Evolutionary conservation across 352 stramenopile species (phyloP).

Genomic region (Aphanomyces invadans): DNA sequence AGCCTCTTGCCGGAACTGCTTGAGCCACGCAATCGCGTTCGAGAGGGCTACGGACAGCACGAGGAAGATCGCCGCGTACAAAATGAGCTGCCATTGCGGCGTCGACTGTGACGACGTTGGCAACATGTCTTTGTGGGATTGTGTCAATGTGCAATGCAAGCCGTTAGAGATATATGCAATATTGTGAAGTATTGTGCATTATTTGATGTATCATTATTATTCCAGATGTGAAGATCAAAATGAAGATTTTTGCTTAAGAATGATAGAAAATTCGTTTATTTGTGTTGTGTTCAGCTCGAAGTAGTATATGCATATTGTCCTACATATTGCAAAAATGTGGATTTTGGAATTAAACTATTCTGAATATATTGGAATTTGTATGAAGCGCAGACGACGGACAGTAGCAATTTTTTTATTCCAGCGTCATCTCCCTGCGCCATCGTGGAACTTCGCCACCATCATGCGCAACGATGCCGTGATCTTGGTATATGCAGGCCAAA

Average conservation of each 20-base stretch:
- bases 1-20: slow-evolving; percentile 51
- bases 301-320: too few relatives aligned
- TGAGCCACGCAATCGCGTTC: slow-evolving; percentile 54
- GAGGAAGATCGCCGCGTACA: slow-evolving; percentile 30
- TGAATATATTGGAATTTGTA: background rate
- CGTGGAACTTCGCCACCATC: too few relatives aligned
- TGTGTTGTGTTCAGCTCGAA: too few relatives aligned
- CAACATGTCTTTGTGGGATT: too few relatives aligned
- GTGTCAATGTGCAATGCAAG: too few relatives aligned
- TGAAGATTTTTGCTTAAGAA: too few relatives aligned
- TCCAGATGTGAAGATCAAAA: too few relatives aligned
- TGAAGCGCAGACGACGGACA: background rate
- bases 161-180: too few relatives aligned
- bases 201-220: too few relatives aligned
- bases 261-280: too few relatives aligned
- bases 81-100: background rate
- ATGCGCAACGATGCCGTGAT: slow-evolving; percentile 13
- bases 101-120: background rate
- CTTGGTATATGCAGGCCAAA: slow-evolving; percentile 5
- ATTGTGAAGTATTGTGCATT: too few relatives aligned
- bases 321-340: too few relatives aligned
- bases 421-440: background rate
- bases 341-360: background rate
- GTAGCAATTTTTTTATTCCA: background rate
- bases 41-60: slow-evolving; percentile 44